Base-by-base conservation (phyloP, 1,284 basidiomycete species). In the Termitomyces sp. region DNA sequence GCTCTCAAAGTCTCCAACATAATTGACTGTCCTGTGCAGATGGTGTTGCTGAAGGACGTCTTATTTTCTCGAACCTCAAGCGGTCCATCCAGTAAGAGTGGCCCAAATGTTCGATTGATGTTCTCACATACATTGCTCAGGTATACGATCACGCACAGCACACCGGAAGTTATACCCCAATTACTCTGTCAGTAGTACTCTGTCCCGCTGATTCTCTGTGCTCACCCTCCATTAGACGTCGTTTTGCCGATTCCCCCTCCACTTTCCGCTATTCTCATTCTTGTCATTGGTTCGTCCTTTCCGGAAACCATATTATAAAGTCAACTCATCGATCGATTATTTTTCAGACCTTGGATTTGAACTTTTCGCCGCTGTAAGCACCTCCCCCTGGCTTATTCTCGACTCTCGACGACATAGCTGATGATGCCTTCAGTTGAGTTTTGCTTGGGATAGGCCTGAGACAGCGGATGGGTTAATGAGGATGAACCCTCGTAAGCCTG, bases 401-500 rank as follows among this genome's bases (percentile, higher is more conserved):
- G 21, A 21, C 46, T 41, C 33, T n/a, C 44, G 28, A 19, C 47
- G 40, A 44, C 12, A 33, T 46, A 10, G 26, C n/a, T 57, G 28
- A 63, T 31, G 19, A 42, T 44, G 31, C 39, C 6, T 28, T 1
- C 58, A 84, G 81, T 72, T 87, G 19, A 83, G 83, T 0, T 87
- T 87, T 57, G 84, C 84, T 0, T 87, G 84, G 84, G 84, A 87
- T 64, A 74, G 81, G 61, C 82, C 84, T 0, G 84, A 87, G 65
- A 82, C 82, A 0, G 65, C 69, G 47, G 83, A 86, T 59, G 82
- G 82, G 15, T 67, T 87, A 28, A 87, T 87, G 84, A 77, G 82
- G 26, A 74, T 85, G 73, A 70, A 67, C 31, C 84, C 84, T 10
- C 79, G 84, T n/a, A 85, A 83, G 65, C 84, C 84, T 54, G 81